Conservation (phyloP, 805 yeast species). For the Brettanomyces nanus region DNA sequence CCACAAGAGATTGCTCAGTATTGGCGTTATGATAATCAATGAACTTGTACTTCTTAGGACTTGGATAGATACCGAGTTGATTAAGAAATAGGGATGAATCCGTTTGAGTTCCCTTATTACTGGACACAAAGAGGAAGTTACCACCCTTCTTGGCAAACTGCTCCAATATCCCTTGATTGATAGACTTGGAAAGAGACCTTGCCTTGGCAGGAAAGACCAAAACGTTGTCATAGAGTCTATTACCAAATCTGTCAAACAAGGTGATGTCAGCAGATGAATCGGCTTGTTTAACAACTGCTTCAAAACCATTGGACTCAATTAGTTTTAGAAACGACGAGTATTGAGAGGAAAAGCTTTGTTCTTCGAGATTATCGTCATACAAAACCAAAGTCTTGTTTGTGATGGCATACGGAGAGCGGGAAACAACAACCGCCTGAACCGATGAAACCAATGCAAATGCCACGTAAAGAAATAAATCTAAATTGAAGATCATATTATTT, state of each 20-base stretch:
- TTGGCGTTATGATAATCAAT: conserved; percentile 53
- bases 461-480: too few relatives aligned
- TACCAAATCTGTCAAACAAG: conserved; percentile 32
- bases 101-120: conserved; percentile 46
- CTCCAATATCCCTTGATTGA: conserved; percentile 43
- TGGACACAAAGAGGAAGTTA: conserved; percentile 57
- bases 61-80: conserved; percentile 77
- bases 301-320: conserved; percentile 11
- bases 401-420: conserved; percentile 10
- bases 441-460: background rate
- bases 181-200: conserved; percentile 29
- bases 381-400: conserved; percentile 16
- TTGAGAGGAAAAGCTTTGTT: conserved; percentile 12
- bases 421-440: conserved; percentile 9
- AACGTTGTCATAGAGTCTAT: conserved; percentile 44
- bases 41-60: conserved; percentile 62
- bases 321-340: conserved; percentile 19
- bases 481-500: too few relatives aligned
- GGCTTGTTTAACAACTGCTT: conserved; percentile 19
- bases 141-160: conserved; percentile 64
- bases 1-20: conserved; percentile 11
- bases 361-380: conserved; percentile 13
- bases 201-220: conserved; percentile 52
- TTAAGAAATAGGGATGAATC: conserved; percentile 58
- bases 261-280: conserved; percentile 10